These are phyloP conservation scores for Cutaneotrichosporon cyanovorans DNA, from an alignment of 1,284 basidiomycete genomes.

Conservation along the genomic window DNA sequence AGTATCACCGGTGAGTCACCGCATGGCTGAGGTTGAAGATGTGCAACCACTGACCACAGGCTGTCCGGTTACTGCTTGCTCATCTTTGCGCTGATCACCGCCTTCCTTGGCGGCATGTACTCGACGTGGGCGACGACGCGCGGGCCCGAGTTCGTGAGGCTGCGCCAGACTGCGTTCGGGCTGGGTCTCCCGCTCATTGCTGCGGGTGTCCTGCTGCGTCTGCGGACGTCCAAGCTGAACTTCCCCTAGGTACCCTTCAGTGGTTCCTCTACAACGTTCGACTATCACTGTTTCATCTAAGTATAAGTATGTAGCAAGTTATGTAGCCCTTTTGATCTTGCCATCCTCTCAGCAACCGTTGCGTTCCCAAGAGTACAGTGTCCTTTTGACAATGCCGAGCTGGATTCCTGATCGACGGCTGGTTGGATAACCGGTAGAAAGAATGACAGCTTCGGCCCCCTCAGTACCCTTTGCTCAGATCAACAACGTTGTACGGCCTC, in stretches of 20 bases:
- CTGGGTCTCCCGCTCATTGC: constrained; percentile 33
- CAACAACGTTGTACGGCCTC: constrained; percentile 26
- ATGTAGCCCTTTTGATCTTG: background rate
- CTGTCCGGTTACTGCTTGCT: constrained; percentile 40
- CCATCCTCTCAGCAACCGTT: too few relatives aligned
- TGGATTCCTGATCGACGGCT: background rate
- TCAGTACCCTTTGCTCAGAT: constrained; percentile 34
- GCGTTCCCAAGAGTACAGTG: too few relatives aligned
- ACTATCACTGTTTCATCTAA: background rate
- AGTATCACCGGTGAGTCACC: constrained; percentile 41
- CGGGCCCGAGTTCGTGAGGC: background rate
- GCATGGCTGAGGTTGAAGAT: background rate
- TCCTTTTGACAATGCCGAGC: too few relatives aligned
- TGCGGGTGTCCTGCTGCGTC: constrained; percentile 27
- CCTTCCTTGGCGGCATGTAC: constrained; percentile 36
- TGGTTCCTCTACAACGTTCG: background rate
- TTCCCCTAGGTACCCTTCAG: constrained; percentile 6
- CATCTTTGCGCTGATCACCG: constrained; percentile 30
- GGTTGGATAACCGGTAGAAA: too few relatives aligned
- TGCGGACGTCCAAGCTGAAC: constrained; percentile 34
- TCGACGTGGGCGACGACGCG: constrained; percentile 27
- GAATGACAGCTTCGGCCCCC: too few relatives aligned
- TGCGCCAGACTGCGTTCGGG: constrained; percentile 33
- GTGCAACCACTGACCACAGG: constrained; percentile 16
- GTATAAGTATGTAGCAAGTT: background rate